Conservation (phyloP, 257 asterid genomes). For the Parsonsia alboflavescens region DNA sequence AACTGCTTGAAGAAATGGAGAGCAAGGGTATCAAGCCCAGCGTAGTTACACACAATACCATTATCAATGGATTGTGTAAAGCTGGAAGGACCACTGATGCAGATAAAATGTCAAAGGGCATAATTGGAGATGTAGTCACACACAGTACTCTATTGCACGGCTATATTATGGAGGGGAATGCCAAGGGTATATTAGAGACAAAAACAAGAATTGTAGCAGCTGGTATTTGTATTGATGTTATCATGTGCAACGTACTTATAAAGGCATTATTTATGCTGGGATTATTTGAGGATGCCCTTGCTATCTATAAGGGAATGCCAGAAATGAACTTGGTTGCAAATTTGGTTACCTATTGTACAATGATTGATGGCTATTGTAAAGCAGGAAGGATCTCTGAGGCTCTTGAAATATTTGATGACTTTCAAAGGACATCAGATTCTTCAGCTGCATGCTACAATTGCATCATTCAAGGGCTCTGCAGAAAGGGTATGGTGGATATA, state of each 20-base stretch:
- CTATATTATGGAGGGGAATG: constrained; percentile 53
- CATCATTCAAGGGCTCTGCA: constrained; percentile 55
- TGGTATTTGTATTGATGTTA: constrained; percentile 46
- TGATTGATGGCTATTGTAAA: constrained; percentile 74
- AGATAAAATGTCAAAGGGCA: constrained; percentile 51
- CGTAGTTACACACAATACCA: constrained; percentile 63
- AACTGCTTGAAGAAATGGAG: constrained; percentile 69
- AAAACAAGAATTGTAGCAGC: constrained; percentile 52
- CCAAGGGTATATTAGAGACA: constrained; percentile 46
- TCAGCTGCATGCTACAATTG: constrained; percentile 51
- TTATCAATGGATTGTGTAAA: constrained; percentile 73
- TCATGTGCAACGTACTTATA: constrained; percentile 64
- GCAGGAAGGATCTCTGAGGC: constrained; percentile 64
- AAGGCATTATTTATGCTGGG: constrained; percentile 73
- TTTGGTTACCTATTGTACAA: constrained; percentile 44
- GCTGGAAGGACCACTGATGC: constrained; percentile 72
- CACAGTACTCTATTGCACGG: constrained; percentile 68
- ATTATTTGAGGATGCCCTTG: constrained; percentile 63
- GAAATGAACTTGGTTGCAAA: constrained; percentile 46
- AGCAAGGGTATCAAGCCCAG: constrained; percentile 54
- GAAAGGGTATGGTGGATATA: constrained; percentile 50
- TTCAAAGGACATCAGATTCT: constrained; percentile 35
- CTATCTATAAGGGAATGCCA: constrained; percentile 44
- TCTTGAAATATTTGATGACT: constrained; percentile 58
- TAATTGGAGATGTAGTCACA: constrained; percentile 60